phyloP scores from a whole-genome alignment of 2,329 filamentous ascomycete genomes.

The Sporothrix sp. region DNA sequence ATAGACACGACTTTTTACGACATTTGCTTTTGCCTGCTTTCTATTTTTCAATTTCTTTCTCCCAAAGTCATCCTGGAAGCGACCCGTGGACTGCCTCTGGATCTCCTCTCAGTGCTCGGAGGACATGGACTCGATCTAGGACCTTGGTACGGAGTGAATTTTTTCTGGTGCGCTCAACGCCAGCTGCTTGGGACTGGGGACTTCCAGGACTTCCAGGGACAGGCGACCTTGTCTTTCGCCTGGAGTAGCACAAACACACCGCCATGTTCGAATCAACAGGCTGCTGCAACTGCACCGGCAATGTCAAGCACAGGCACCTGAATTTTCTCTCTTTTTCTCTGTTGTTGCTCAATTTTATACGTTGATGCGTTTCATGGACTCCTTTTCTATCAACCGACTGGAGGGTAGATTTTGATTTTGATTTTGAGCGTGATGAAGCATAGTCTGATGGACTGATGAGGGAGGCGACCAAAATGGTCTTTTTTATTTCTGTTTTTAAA shows the following conservation, averaged over 20 bases:
- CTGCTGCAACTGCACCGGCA: no score
- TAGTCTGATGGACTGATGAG: constrained; percentile 2
- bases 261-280: no score
- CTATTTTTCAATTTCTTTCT: background rate
- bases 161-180: no score
- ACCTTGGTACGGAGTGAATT: no score
- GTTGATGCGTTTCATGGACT: background rate
- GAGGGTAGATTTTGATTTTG: constrained; percentile 2
- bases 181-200: no score
- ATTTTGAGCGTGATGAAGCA: constrained; percentile 2
- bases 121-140: no score
- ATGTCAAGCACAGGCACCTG: no score
- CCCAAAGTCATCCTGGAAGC: background rate
- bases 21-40: background rate
- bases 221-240: no score
- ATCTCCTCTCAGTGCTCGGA: no score
- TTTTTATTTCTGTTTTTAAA: background rate
- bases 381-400: background rate
- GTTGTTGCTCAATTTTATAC: background rate
- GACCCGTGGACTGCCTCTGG: background rate
- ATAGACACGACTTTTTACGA: constrained; percentile 12
- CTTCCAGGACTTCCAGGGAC: no score
- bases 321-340: background rate
- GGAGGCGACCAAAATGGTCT: background rate
- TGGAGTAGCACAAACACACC: no score